Base-by-base conservation (phyloP, 2,329 filamentous ascomycete genomes). In the Fusarium chaquense region DNA sequence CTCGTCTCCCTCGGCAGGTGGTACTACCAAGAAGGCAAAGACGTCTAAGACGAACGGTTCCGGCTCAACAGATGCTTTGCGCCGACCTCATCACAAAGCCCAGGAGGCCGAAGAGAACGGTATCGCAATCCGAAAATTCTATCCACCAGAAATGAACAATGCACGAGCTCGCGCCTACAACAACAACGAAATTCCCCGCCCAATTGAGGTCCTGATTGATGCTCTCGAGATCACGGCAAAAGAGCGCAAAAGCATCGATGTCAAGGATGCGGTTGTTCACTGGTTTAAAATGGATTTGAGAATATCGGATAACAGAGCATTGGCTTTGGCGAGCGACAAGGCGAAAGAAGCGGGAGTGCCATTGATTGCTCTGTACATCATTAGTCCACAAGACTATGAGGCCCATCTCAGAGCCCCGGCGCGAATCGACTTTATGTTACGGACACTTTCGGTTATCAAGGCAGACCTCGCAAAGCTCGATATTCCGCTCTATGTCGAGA, bases 271-370 rank as follows among this genome's bases (percentile, higher is more conserved):
- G 0, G 90, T 97, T 0, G 87, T 97, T 0, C 93, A 97, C 79
- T 97, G 94, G 94, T 97, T 95, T 83, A 97, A 96, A 80, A 89
- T 87, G 75, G 94, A 97, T 77, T 80, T 97, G 52, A 86, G 94
- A 4, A 84, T 86, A 3, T 78, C 81, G 1, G 94, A 98, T 77
- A 97, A 97, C 77, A 90, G 87, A 11, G 87, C 87, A 0, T 79
- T 97, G 26, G 85, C 86, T 35, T 79, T 89, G 65, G 94, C 94
- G 0, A 89, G 87, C 58, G 81, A 89, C 60, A 81, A 80, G 60
- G 93, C 93, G 2, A 89, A 88, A 61, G 85, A 88, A 38, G 84
- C 87, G n/a, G 86, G 86, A 0, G 85, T 94, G 1, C 91, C 93
- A 1, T 81, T 97, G 38, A 87, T 97, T 38, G 88, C 88, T 58